Evolutionary conservation across 139 green algal genomes (phyloP).

Genomic region (Deuterostichococcus epilithicus): DNA sequence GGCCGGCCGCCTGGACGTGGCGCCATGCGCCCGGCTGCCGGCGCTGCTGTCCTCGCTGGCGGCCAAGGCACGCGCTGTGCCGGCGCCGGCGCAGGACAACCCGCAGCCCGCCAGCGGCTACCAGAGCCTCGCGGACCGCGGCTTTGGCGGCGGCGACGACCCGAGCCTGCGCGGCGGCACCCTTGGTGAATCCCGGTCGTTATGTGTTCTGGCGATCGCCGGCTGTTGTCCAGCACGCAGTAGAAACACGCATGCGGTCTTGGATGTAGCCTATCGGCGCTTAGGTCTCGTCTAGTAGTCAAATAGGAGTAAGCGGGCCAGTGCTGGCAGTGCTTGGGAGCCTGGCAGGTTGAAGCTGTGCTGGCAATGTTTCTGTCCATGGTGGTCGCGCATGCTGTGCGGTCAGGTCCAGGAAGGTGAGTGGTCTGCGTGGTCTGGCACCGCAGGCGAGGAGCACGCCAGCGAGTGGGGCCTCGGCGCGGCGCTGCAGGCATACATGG

Average conservation of each 20-base stretch:
- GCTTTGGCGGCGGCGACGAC: not conserved
- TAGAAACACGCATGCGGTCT: too few relatives aligned
- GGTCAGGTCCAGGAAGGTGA: too few relatives aligned
- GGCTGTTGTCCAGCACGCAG: too few relatives aligned
- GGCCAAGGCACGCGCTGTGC: not conserved
- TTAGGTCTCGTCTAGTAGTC: too few relatives aligned
- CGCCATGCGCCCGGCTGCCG: conserved; percentile 50
- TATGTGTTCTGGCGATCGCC: too few relatives aligned
- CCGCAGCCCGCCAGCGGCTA: not conserved
- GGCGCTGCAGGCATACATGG: conserved; percentile 53
- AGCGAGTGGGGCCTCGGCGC: not conserved
- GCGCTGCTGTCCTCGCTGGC: not conserved
- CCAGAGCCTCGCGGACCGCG: not conserved
- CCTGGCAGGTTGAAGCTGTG: too few relatives aligned
- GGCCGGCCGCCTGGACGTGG: conserved; percentile 53
- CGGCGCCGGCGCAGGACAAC: not conserved
- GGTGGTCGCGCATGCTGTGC: too few relatives aligned
- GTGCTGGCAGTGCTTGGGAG: too few relatives aligned
- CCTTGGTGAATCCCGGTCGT: not conserved
- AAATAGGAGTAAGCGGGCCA: too few relatives aligned
- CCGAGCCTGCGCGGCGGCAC: not conserved
- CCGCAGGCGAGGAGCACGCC: conserved; percentile 3
- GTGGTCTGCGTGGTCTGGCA: not conserved
- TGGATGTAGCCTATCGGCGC: too few relatives aligned
- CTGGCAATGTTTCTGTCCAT: too few relatives aligned